A percentile compares a stretch with the other conserved stretches of the same genome.
phyloP scores from a whole-genome alignment of 2,329 filamentous ascomycete species.

The Aspergillus sp. region DNA sequence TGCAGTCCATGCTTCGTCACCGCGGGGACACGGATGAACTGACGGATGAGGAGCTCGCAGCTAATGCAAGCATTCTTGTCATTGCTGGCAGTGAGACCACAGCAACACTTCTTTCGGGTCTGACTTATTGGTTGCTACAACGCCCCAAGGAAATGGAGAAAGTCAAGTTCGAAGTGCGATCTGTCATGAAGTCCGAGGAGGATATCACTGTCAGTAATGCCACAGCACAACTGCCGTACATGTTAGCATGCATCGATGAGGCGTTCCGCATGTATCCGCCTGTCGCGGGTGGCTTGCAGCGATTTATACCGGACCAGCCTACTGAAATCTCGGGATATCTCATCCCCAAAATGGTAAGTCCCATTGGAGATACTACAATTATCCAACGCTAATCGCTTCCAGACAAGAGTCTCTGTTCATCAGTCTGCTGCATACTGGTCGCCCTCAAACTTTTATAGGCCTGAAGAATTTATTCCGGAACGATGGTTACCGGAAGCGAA shows the following conservation, averaged over 20 bases:
- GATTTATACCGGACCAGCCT: slow-evolving; percentile 7
- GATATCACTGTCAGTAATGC: slow-evolving; percentile 36
- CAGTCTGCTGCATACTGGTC: slow-evolving; percentile 50
- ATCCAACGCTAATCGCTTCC: neutral
- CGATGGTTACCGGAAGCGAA: slow-evolving; percentile 42
- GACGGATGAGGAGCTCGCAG: slow-evolving; percentile 34
- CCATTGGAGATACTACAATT: too few species aligned
- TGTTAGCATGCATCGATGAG: slow-evolving; percentile 46
- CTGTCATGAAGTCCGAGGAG: slow-evolving; percentile 18
- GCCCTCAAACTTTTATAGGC: slow-evolving; percentile 45
- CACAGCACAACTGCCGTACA: slow-evolving; percentile 34
- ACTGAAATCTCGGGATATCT: slow-evolving; percentile 10
- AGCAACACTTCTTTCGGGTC: slow-evolving; percentile 46
- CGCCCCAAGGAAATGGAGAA: slow-evolving; percentile 35
- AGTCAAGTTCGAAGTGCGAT: slow-evolving; percentile 42
- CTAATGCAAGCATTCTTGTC: slow-evolving; percentile 37
- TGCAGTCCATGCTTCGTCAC: slow-evolving; percentile 20
- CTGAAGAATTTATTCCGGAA: slow-evolving; percentile 51
- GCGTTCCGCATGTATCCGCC: slow-evolving; percentile 44
- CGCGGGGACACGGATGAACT: slow-evolving; percentile 16
- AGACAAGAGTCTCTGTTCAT: slow-evolving; percentile 47
- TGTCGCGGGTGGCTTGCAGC: slow-evolving; percentile 18
- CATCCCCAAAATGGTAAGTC: slow-evolving; percentile 5
- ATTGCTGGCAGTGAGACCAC: slow-evolving; percentile 48
- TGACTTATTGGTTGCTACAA: slow-evolving; percentile 44